Percentiles rank a stretch among this genome's conserved stretches.
Conservation (phyloP, 805 yeast genomes). For the Kodamaea sagamina region DNA sequence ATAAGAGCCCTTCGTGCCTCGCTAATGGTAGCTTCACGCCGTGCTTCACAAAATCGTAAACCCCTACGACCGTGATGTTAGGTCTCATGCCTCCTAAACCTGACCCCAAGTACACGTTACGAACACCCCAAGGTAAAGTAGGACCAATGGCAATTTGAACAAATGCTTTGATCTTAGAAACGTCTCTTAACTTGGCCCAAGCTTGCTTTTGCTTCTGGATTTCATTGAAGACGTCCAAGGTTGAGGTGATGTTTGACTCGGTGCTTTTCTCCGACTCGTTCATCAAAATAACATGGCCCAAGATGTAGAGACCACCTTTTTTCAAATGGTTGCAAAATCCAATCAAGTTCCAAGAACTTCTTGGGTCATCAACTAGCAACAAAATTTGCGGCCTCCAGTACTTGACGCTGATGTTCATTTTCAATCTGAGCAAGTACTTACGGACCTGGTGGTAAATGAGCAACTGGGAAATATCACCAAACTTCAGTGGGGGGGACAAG, state of each 20-base stretch:
- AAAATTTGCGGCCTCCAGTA: slow-evolving; percentile 98
- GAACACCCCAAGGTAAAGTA: slow-evolving; percentile 88
- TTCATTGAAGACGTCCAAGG: slow-evolving; percentile 57
- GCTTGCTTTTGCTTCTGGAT: slow-evolving; percentile 72
- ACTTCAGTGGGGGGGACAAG: slow-evolving; percentile 89
- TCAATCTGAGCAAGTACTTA: slow-evolving; percentile 77
- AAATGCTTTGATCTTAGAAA: slow-evolving; percentile 82
- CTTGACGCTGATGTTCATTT: slow-evolving; percentile 87
- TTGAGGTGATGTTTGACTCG: slow-evolving; percentile 29
- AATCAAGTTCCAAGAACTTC: slow-evolving; percentile 88
- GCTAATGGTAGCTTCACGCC: slow-evolving; percentile 33
- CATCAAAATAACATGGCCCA: slow-evolving; percentile 87
- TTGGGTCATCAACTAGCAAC: slow-evolving; percentile 84
- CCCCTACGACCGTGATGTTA: slow-evolving; percentile 89
- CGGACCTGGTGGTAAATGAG: slow-evolving; percentile 95
- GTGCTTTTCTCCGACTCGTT: slow-evolving; percentile 33
- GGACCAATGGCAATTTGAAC: slow-evolving; percentile 91
- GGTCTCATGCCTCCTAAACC: slow-evolving; percentile 99
- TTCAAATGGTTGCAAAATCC: slow-evolving; percentile 92
- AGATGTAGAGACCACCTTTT: slow-evolving; percentile 89
- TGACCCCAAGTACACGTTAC: slow-evolving; percentile 88
- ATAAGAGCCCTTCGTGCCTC: slow-evolving; percentile 23
- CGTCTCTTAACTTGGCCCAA: slow-evolving; percentile 82
- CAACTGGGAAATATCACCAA: slow-evolving; percentile 98
- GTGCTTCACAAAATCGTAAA: slow-evolving; percentile 63